A percentile compares a stretch with the other conserved stretches of the same genome.
These are phyloP conservation scores for Crucibulum laeve DNA, from an alignment of 768 basidiomycete genomes.

Conservation along the genomic window DNA sequence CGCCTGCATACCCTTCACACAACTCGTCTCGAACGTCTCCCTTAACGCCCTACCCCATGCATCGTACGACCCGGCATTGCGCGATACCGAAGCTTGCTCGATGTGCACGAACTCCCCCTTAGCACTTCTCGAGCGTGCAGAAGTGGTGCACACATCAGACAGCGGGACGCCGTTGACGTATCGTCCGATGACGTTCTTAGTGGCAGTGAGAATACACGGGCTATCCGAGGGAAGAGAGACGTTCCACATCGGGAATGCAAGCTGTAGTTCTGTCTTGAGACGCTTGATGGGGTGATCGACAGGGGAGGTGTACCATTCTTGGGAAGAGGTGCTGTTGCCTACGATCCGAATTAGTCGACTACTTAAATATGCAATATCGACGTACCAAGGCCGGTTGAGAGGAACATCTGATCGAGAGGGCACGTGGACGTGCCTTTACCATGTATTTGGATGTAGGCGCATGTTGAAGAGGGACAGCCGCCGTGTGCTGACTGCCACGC, in stretches of 20 bases:
- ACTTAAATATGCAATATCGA: background rate
- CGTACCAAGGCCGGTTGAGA: constrained; percentile 43
- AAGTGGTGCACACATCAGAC: constrained; percentile 22
- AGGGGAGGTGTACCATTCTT: constrained; percentile 33
- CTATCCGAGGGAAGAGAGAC: constrained; percentile 37
- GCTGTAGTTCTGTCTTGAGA: constrained; percentile 22
- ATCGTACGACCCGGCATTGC: constrained; percentile 17
- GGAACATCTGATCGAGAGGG: constrained; percentile 32
- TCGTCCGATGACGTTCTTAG: constrained; percentile 41
- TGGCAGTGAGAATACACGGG: constrained; percentile 35
- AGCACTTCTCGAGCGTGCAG: constrained; percentile 16
- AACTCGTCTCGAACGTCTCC: constrained; percentile 21
- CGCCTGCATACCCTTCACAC: constrained; percentile 11
- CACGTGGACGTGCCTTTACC: constrained; percentile 38
- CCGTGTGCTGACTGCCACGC: constrained; percentile 32
- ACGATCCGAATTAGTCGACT: background rate
- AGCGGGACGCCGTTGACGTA: constrained; percentile 32
- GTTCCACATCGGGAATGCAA: constrained; percentile 29
- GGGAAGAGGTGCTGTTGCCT: constrained; percentile 18
- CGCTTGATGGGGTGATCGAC: constrained; percentile 30
- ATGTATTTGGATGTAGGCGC: constrained; percentile 45
- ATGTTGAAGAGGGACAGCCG: constrained; percentile 33
- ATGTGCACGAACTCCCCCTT: constrained; percentile 38
- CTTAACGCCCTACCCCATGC: constrained; percentile 30
- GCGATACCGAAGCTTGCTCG: constrained; percentile 29